Conservation (phyloP, 2,329 filamentous ascomycete species). For the Ophiostoma montium region DNA sequence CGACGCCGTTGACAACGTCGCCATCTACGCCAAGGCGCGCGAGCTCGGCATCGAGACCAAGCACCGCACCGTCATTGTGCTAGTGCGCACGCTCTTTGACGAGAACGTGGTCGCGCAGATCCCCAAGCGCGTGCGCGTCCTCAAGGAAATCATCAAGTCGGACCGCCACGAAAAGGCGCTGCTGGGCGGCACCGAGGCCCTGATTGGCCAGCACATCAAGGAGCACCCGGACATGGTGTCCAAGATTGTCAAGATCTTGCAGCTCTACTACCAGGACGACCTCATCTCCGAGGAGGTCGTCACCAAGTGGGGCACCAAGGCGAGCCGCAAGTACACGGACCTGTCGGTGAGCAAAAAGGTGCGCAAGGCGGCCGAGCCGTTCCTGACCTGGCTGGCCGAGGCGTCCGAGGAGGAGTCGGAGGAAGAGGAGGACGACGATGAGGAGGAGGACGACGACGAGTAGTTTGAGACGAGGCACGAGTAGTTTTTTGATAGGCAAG, state of each 20-base stretch:
- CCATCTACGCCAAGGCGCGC: slow-evolving; percentile 93
- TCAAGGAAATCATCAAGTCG: slow-evolving; percentile 84
- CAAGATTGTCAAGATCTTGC: slow-evolving; percentile 72
- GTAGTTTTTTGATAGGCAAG: neutral
- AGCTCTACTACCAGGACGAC: slow-evolving; percentile 83
- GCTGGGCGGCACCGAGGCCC: slow-evolving; percentile 86
- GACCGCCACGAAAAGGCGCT: slow-evolving; percentile 94
- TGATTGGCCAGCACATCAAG: slow-evolving; percentile 57
- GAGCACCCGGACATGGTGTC: slow-evolving; percentile 63
- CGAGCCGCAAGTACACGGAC: slow-evolving; percentile 97
- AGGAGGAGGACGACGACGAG: slow-evolving; percentile 19
- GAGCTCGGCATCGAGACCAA: slow-evolving; percentile 89
- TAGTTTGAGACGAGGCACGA: neutral
- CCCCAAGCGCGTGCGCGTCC: slow-evolving; percentile 64
- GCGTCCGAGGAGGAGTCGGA: slow-evolving; percentile 57
- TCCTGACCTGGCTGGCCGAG: slow-evolving; percentile 85
- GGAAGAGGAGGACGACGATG: slow-evolving; percentile 39
- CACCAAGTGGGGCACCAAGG: slow-evolving; percentile 83
- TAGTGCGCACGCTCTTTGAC: slow-evolving; percentile 88
- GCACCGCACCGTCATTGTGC: slow-evolving; percentile 82
- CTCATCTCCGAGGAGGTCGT: slow-evolving; percentile 78
- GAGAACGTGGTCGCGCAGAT: slow-evolving; percentile 84
- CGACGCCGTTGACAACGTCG: slow-evolving; percentile 69
- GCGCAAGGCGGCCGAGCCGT: slow-evolving; percentile 83
- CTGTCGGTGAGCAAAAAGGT: slow-evolving; percentile 83